Evolutionary conservation across 1,284 basidiomycete species (phyloP), one percentile per base, ranked within the genome.

Genomic region (Sparassis latifolia): DNA sequence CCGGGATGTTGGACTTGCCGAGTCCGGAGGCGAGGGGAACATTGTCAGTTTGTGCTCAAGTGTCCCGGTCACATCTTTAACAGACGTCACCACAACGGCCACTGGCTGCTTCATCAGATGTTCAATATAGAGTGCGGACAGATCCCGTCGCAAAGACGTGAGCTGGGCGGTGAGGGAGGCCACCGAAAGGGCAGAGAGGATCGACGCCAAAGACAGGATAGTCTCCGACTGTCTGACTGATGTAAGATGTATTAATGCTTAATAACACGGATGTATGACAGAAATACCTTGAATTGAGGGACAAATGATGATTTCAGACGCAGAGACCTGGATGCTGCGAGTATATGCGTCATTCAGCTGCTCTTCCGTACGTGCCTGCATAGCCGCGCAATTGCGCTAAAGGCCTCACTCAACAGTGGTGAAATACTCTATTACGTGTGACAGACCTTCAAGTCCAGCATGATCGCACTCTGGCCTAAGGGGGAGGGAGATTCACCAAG

Each of bases 281-380:
- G 30, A 61, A 71, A 50, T 55, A 84, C 86, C 80, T 71, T 78
- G 74, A 6, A 85, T 73, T n/a, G 71, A 69, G 5, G 77, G 68
- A 48, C 68, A 69, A 49, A 88, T 71, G 20, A 67, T 61, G 28
- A 87, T 58, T 52, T 75, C 72, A 6, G 71, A 72, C 2, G 76
- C 63, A 5, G 76, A 73, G 31, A 85, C 60, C 2, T 71, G 59
- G 28, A 91, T 65, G 57, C 80, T 74, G 54, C 79, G 75, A 10
- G 74, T 66, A 58, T 80, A 89, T 2, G 84, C 84, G 48, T 87
- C 81, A 54, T 74, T 77, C 20, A 91, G 70, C 57, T 88, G 82
- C 52, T 90, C 88, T 59, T 87, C 82, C 3, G 79, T 67, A 33
- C 78, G 76, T 51, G 84, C 80, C 55, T 73, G 75, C 6, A 78